Percentiles rank a stretch among this genome's conserved stretches.
These are phyloP conservation scores for Musa acuminata DNA, from an alignment of 176 grass and related monocot genomes.

Conservation along the genomic window DNA sequence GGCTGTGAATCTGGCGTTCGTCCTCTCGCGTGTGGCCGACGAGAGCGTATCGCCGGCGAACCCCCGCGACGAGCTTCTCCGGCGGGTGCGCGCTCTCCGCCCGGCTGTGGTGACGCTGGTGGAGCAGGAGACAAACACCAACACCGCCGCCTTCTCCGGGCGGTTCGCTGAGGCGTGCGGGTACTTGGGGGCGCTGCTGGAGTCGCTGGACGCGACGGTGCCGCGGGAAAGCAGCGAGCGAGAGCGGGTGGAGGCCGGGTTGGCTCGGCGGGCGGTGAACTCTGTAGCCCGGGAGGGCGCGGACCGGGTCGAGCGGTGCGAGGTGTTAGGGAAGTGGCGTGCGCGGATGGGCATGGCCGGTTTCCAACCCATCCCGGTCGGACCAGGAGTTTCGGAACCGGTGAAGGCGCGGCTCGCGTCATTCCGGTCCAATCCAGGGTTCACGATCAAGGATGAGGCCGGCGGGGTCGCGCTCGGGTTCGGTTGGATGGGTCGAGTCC, in stretches of 20 bases:
- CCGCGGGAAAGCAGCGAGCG: slow-evolving; percentile 27
- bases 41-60: slow-evolving; percentile 83
- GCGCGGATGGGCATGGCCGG: slow-evolving; percentile 81
- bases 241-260: slow-evolving; percentile 42
- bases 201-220: slow-evolving; percentile 17
- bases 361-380: slow-evolving; percentile 36
- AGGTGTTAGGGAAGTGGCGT: slow-evolving; percentile 81
- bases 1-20: slow-evolving; percentile 69
- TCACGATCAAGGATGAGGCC: slow-evolving; percentile 47
- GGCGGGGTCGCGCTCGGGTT: slow-evolving; percentile 16
- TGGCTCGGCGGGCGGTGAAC: slow-evolving; percentile 49
- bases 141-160: slow-evolving; percentile 52
- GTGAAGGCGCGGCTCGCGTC: slow-evolving; percentile 29
- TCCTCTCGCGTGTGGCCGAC: slow-evolving; percentile 60
- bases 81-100: slow-evolving; percentile 61
- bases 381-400: slow-evolving; percentile 31
- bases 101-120: slow-evolving; percentile 50
- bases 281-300: slow-evolving; percentile 57
- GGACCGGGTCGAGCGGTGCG: slow-evolving; percentile 74
- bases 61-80: slow-evolving; percentile 73
- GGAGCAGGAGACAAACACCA: slow-evolving; percentile 79
- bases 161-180: slow-evolving; percentile 61
- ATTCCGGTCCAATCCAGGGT: slow-evolving; percentile 5
- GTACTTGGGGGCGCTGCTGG: slow-evolving; percentile 54
- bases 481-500: not conserved